Conservation (phyloP, 331 rosid species). For the Saraca asoca region DNA sequence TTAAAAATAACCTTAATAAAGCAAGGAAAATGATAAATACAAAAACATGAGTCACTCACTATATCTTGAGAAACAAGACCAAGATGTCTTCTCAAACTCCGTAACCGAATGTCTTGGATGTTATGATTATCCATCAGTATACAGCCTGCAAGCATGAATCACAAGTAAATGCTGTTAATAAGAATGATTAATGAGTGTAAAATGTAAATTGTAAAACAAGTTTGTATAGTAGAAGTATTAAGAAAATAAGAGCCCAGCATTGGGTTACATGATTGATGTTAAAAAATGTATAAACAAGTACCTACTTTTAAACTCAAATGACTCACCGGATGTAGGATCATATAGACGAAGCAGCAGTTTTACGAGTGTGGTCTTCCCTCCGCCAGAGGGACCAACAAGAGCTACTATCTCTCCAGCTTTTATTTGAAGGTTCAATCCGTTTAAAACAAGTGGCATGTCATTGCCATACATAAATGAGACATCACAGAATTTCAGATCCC, state of each 20-base stretch:
- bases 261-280: background rate
- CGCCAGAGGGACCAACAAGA: conserved; percentile 91
- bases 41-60: conserved; percentile 49
- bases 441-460: conserved; percentile 57
- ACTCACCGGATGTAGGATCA: conserved; percentile 76
- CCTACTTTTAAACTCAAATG: conserved; percentile 19
- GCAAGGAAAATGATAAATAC: background rate
- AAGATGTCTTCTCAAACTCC: conserved; percentile 73
- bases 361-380: conserved; percentile 87
- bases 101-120: conserved; percentile 53
- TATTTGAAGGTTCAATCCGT: conserved; percentile 69
- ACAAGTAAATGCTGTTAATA: conserved; percentile 12
- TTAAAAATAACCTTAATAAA: too few relatives aligned
- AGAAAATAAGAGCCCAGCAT: conserved; percentile 12
- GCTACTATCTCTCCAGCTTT: conserved; percentile 90
- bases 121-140: conserved; percentile 66
- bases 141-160: conserved; percentile 53
- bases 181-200: conserved; percentile 2
- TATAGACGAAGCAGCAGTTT: conserved; percentile 87
- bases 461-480: conserved; percentile 70
- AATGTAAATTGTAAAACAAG: too few relatives aligned
- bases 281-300: conserved; percentile 1
- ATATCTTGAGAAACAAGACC: conserved; percentile 89
- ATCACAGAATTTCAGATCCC: conserved; percentile 72
- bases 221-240: conserved; percentile 5